Conservation (phyloP, 371 early-diverging fungal genomes). For the Cokeromyces recurvatus region DNA sequence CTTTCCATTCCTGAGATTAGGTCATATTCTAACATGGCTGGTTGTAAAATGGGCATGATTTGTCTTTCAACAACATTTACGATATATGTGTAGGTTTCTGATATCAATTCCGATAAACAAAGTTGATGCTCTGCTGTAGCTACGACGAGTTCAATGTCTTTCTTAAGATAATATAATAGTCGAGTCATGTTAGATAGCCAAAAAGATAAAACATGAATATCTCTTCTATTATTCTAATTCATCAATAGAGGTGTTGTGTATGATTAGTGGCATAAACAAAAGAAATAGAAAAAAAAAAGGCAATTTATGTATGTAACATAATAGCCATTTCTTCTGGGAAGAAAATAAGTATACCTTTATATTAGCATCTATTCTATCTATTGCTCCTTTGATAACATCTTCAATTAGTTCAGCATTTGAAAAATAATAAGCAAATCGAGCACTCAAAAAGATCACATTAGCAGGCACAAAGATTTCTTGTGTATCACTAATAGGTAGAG, state of each 20-base stretch:
- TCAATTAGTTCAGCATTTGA: slow-evolving; percentile 68
- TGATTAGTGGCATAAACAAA: too few relatives aligned
- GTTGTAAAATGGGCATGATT: not conserved
- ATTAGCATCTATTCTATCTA: slow-evolving; percentile 54
- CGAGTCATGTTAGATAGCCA: slow-evolving; percentile 78
- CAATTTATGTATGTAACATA: too few relatives aligned
- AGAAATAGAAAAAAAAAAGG: too few relatives aligned
- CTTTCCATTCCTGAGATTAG: slow-evolving; percentile 62
- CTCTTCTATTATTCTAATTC: not conserved
- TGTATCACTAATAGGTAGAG: slow-evolving; percentile 34
- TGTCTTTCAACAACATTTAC: not conserved
- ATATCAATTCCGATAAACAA: slow-evolving; percentile 62
- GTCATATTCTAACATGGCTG: slow-evolving; percentile 62
- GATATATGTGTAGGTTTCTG: slow-evolving; percentile 7
- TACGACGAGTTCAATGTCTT: slow-evolving; percentile 64
- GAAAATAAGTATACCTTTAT: slow-evolving; percentile 60
- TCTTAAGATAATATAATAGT: slow-evolving; percentile 76
- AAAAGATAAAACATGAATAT: slow-evolving; percentile 56
- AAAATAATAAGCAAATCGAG: slow-evolving; percentile 84
- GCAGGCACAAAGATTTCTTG: slow-evolving; percentile 73
- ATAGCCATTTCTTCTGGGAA: too few relatives aligned
- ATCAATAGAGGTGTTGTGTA: too few relatives aligned
- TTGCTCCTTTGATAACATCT: slow-evolving; percentile 58
- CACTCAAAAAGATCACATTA: slow-evolving; percentile 82
- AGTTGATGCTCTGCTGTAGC: slow-evolving; percentile 61